Evolutionary conservation across 495 filamentous ascomycete genomes (phyloP).

Genomic region (Cercophora scortea): DNA sequence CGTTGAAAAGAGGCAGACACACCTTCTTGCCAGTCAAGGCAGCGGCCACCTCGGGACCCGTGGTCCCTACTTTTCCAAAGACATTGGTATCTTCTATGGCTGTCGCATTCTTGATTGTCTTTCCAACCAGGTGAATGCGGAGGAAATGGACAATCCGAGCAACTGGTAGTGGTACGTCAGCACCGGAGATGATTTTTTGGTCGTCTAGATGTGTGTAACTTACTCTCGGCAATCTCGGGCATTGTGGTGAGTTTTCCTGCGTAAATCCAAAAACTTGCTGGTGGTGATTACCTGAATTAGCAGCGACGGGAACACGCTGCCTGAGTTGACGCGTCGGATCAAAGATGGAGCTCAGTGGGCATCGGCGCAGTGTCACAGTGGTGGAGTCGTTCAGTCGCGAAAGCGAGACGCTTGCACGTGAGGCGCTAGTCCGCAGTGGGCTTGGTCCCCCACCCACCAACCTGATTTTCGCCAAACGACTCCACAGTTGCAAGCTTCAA

Average conservation of each 20-base stretch:
- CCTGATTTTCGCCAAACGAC: not conserved
- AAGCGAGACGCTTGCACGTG: slow-evolving; percentile 16
- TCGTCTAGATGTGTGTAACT: slow-evolving; percentile 3
- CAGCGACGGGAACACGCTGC: not conserved
- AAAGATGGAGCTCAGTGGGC: not conserved
- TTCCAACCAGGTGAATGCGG: slow-evolving; percentile 71
- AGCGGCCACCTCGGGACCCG: slow-evolving; percentile 58
- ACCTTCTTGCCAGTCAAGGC: slow-evolving; percentile 68
- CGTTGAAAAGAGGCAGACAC: not conserved
- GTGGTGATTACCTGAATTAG: not conserved
- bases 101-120: slow-evolving; percentile 62
- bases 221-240: slow-evolving; percentile 76
- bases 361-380: no score
- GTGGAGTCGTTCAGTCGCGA: slow-evolving; percentile 13
- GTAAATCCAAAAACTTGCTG: not conserved
- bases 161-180: slow-evolving; percentile 34
- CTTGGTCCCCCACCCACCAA: no score
- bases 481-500: slow-evolving; percentile 25
- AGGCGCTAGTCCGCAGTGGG: not conserved
- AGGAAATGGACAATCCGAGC: slow-evolving; percentile 81
- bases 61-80: slow-evolving; percentile 82
- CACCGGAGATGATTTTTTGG: not conserved
- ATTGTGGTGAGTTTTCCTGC: slow-evolving; percentile 31
- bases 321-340: not conserved
- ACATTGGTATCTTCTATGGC: slow-evolving; percentile 72